Evolutionary conservation across 2,329 filamentous ascomycete genomes (phyloP), one percentile per base, ranked within the genome.

Genomic region (Zymoseptoria brevis): DNA sequence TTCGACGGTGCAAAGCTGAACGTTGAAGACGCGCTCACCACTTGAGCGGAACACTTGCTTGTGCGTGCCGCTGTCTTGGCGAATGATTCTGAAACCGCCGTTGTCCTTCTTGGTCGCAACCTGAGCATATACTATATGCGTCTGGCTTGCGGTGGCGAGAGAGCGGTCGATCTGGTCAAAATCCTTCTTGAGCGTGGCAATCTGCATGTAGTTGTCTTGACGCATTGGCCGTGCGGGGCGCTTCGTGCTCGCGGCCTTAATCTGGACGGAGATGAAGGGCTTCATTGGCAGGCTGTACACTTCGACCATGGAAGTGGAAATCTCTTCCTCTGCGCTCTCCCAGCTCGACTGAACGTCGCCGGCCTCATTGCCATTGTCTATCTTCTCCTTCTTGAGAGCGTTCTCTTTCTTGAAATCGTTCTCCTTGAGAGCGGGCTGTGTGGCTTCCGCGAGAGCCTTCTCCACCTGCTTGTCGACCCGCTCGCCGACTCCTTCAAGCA

Each of bases 141-240:
- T 88, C 70, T 90, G 87, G 24, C 90, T 93, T 19, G 93, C 92
- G 4, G 92, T 88, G 54, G 93, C 93, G 30, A 99, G 82, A 63
- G 92, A 95, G 65, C 95, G 89, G 72, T 99, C 94, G 62, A 96
- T 87, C 76, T 97, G 94, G 71, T 99, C 94, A 69, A 97, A 97
- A 4, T 96, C 91, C 77, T 97, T 97, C 81, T 96, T 96, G 64
- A 97, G 81, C 59, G 91, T 85, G 55, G 94, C 93, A 71, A 99
- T 94, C 67, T 96, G 90, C 80, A 96, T 89, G 68, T 96, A 86
- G 50, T 87, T 83, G 65, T 93, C 88, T 59, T 90, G 85, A 45
- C 87, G 86, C 73, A 97, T 87, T 3, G 87, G 81, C 75, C 60
- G 80, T 75, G 61, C 80, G 75, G 64, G 83, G 7, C 26, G 26